Evolutionary conservation across 2,329 filamentous ascomycete genomes (phyloP).

Genomic region (Biscogniauxia marginata): DNA sequence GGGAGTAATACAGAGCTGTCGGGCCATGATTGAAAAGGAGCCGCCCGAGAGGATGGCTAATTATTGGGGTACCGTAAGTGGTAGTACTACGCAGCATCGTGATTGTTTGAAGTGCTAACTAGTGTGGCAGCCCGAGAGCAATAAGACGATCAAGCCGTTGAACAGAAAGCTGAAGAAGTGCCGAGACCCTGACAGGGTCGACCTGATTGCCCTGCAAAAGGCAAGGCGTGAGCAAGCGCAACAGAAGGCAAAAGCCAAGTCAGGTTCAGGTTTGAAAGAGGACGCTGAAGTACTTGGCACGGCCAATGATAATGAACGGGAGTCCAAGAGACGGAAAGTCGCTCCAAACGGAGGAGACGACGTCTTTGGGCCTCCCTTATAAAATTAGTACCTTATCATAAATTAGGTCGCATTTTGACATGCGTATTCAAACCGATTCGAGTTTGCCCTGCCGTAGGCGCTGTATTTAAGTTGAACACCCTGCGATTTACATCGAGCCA

Average conservation of each 20-base stretch:
- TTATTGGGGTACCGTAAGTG: slow-evolving; percentile 53
- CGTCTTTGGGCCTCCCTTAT: slow-evolving; percentile 28
- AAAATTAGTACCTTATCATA: slow-evolving; percentile 5
- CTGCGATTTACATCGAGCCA: not conserved
- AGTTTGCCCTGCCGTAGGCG: no score
- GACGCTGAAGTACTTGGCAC: slow-evolving; percentile 50
- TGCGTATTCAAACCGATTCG: not conserved
- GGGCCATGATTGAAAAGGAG: slow-evolving; percentile 55
- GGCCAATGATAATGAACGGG: slow-evolving; percentile 29
- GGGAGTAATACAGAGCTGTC: slow-evolving; percentile 48
- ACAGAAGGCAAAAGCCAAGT: slow-evolving; percentile 39
- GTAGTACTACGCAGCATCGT: not conserved
- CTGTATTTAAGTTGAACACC: not conserved
- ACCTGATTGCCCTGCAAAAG: slow-evolving; percentile 67
- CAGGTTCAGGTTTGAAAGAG: slow-evolving; percentile 33
- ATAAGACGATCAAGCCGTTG: slow-evolving; percentile 54
- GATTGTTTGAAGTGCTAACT: slow-evolving; percentile 28
- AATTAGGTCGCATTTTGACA: no score
- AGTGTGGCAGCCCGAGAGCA: slow-evolving; percentile 40
- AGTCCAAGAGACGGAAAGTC: slow-evolving; percentile 41
- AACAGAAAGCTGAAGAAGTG: slow-evolving; percentile 71
- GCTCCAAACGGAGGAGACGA: slow-evolving; percentile 19
- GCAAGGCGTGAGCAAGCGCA: slow-evolving; percentile 56
- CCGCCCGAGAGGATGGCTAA: slow-evolving; percentile 54
- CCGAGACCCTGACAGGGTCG: slow-evolving; percentile 70